A percentile compares a stretch with the other conserved stretches of the same genome.
phyloP scores from a whole-genome alignment of 1,139 yeast species.

The Yamadazyma conglobata region DNA sequence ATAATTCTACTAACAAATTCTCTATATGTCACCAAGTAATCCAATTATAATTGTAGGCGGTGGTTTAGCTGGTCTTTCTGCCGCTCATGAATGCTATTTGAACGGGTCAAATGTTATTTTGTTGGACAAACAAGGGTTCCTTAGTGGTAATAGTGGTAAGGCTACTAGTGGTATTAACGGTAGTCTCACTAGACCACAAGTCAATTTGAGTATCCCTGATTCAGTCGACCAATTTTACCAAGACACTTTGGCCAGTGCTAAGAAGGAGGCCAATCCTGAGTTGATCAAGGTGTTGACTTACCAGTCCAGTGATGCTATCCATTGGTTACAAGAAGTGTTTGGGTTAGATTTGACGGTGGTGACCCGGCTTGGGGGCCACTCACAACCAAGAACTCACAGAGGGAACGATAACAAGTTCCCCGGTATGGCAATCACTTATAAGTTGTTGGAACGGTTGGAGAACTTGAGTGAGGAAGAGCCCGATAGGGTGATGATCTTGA shows the following conservation, averaged over 20 bases:
- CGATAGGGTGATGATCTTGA: slow-evolving; percentile 46
- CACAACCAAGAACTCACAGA: slow-evolving; percentile 71
- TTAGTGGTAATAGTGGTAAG: slow-evolving; percentile 78
- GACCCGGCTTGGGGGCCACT: slow-evolving; percentile 71
- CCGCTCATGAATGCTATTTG: slow-evolving; percentile 63
- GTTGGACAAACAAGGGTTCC: slow-evolving; percentile 59
- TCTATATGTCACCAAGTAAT: slow-evolving; percentile 22
- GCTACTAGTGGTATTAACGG: slow-evolving; percentile 87
- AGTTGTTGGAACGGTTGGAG: slow-evolving; percentile 47
- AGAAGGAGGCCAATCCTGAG: slow-evolving; percentile 54
- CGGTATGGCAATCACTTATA: slow-evolving; percentile 73
- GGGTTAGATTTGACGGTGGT: slow-evolving; percentile 61
- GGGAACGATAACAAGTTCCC: slow-evolving; percentile 65
- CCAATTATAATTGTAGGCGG: slow-evolving; percentile 71
- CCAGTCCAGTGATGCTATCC: slow-evolving; percentile 58
- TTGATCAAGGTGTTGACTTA: slow-evolving; percentile 51
- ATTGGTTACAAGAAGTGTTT: slow-evolving; percentile 67
- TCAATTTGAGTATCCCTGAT: slow-evolving; percentile 47
- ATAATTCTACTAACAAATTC: neutral
- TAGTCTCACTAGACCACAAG: slow-evolving; percentile 61
- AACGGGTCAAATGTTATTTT: slow-evolving; percentile 56
- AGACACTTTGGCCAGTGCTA: slow-evolving; percentile 68
- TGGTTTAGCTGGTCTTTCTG: slow-evolving; percentile 77
- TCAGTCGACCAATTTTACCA: slow-evolving; percentile 55
- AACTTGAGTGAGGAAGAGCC: slow-evolving; percentile 48